Evolutionary conservation across 2,329 filamentous ascomycete genomes (phyloP), one percentile per base, ranked within the genome.

Genomic region (Apiospora pterosperma): DNA sequence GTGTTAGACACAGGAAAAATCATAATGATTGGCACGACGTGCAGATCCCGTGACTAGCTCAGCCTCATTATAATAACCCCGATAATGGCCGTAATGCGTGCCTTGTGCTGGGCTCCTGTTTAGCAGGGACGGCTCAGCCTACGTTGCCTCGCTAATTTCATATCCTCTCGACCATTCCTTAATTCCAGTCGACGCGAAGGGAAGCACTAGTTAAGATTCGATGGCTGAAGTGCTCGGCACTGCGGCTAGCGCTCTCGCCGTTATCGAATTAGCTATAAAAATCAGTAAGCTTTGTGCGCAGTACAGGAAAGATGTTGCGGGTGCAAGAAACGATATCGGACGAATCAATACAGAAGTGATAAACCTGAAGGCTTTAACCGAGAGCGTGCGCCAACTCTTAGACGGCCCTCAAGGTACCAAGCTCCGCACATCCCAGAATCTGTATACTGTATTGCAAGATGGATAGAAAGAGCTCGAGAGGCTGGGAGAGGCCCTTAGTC

Each of bases 251-350:
- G 70, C 79, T 44, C 73, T 78, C 58, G 75, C 78, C 59, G 75
- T 80, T 39, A 66, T 78, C 44, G 73, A 80, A 62, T 65, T 80
- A 62, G 76, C 77, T 28, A 71, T 69, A 39, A 79, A 79, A 55
- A 66, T 80, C 59, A 64, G 67, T 16, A 70, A 70, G 59, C 66
- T 75, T 10, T 80, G 76, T 62, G 71, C 70, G 23, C 68, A 77
- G 60, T 80, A 80, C 67, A 78, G 71, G 6, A 67, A 69, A 61
- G 69, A 74, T 1, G 74, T 77, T 42, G 73, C 74, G 64, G 58
- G 70, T 61, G 74, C 76, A 6, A 67, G 70, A 64, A 66, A 69
- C 0, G 70, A 77, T 23, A 77, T 80, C 62, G 67, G 71, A 52
- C 73, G 71, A n/a, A 67, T 81, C 21, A 66, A 72, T 19, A 39